phyloP scores from a whole-genome alignment of 495 filamentous ascomycete genomes.

The Endocarpon pusillum region DNA sequence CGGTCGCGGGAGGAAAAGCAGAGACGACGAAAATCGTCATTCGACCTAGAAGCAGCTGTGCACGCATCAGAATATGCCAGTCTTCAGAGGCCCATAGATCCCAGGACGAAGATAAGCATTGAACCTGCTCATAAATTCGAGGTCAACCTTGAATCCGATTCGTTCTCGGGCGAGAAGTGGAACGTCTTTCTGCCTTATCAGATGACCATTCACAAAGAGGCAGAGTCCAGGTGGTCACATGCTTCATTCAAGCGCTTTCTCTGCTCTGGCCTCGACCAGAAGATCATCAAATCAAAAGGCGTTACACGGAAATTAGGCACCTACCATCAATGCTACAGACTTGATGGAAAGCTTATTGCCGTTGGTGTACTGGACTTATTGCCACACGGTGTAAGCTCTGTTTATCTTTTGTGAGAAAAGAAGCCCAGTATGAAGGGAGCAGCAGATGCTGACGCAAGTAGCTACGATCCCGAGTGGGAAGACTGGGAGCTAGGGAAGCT shows the following conservation, averaged over 20 bases:
- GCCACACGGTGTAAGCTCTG: slow-evolving; percentile 74
- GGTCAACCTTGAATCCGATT: slow-evolving; percentile 64
- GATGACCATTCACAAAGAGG: slow-evolving; percentile 58
- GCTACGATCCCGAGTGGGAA: slow-evolving; percentile 67
- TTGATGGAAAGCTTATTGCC: slow-evolving; percentile 78
- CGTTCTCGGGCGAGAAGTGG: slow-evolving; percentile 77
- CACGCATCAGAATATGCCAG: slow-evolving; percentile 52
- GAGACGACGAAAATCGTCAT: slow-evolving; percentile 50
- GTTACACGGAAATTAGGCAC: slow-evolving; percentile 55
- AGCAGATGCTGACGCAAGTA: slow-evolving; percentile 11
- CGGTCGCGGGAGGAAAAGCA: slow-evolving; percentile 65
- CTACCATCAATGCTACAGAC: slow-evolving; percentile 88
- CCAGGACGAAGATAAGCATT: slow-evolving; percentile 34
- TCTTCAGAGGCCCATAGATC: slow-evolving; percentile 32
- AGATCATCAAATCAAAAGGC: slow-evolving; percentile 22
- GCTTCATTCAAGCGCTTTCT: slow-evolving; percentile 68
- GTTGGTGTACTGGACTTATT: slow-evolving; percentile 79
- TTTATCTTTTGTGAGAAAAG: slow-evolving; percentile 64
- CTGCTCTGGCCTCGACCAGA: slow-evolving; percentile 60
- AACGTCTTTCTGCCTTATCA: slow-evolving; percentile 78
- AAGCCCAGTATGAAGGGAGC: neutral
- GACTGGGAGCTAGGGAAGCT: slow-evolving; percentile 75
- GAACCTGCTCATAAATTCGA: slow-evolving; percentile 64
- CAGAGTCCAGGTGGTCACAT: slow-evolving; percentile 43
- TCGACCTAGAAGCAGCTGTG: slow-evolving; percentile 54